Evolutionary conservation across 1,284 basidiomycete genomes (phyloP).

Genomic region (Gymnopus androsaceus): DNA sequence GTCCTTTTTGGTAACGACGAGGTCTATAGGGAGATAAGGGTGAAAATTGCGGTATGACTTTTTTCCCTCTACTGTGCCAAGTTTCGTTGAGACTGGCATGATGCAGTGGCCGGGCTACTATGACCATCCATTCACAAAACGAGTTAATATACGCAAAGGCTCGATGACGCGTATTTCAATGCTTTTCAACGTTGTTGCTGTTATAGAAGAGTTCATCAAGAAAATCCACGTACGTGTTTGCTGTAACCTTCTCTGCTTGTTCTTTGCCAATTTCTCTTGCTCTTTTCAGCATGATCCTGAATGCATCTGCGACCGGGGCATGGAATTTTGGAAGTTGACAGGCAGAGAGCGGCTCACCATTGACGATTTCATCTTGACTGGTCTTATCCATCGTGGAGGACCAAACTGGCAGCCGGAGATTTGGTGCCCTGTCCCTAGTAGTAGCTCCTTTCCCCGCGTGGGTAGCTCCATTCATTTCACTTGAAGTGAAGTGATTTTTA

Average conservation of each 20-base stretch:
- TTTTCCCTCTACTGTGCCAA: too few relatives aligned
- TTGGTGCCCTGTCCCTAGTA: constrained; percentile 19
- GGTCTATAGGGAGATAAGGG: constrained; percentile 22
- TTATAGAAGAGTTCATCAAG: constrained; percentile 29
- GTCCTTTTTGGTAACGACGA: constrained; percentile 18
- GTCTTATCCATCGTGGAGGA: constrained; percentile 39
- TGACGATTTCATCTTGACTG: constrained; percentile 35
- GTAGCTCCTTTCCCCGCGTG: not conserved
- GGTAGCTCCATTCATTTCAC: too few relatives aligned
- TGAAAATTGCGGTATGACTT: constrained; percentile 15
- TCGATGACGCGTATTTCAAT: constrained; percentile 24
- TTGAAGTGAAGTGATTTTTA: too few relatives aligned
- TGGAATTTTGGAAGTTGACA: constrained; percentile 15
- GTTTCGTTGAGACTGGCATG: not conserved
- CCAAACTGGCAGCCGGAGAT: constrained; percentile 44
- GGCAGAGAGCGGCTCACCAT: constrained; percentile 22
- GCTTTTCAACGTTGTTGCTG: constrained; percentile 28
- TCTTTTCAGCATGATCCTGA: not conserved
- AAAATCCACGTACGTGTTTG: constrained; percentile 35
- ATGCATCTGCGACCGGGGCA: constrained; percentile 5
- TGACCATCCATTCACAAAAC: constrained; percentile 28
- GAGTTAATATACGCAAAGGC: constrained; percentile 26
- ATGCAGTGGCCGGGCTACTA: constrained; percentile 40
- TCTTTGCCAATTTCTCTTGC: not conserved
- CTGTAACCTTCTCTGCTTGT: constrained; percentile 6